Evolutionary conservation across 2,329 filamentous ascomycete genomes (phyloP).

Genomic region (Acrocalymma vagum): DNA sequence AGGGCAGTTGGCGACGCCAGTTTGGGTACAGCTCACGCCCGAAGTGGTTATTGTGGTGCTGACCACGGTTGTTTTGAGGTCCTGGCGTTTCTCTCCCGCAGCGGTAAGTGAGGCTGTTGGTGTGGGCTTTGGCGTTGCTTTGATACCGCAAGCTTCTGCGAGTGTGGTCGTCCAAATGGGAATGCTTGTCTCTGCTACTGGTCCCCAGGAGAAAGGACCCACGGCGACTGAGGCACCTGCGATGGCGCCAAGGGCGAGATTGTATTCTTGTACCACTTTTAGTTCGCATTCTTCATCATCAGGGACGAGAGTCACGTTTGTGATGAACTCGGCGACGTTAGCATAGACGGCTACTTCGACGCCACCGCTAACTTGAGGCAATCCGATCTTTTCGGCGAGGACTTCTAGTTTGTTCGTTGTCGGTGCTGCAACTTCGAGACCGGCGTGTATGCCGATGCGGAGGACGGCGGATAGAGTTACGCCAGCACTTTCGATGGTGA

Average conservation of each 20-base stretch:
- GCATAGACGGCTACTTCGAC: slow-evolving; percentile 60
- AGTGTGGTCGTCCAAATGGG: slow-evolving; percentile 65
- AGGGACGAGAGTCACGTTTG: slow-evolving; percentile 57
- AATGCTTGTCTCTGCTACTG: slow-evolving; percentile 54
- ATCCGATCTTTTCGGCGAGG: slow-evolving; percentile 4
- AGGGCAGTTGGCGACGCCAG: slow-evolving; percentile 59
- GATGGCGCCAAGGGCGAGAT: slow-evolving; percentile 61
- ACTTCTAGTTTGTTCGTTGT: neutral
- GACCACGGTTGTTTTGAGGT: slow-evolving; percentile 52
- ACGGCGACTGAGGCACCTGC: slow-evolving; percentile 63
- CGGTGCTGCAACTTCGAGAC: slow-evolving; percentile 28
- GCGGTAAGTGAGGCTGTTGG: slow-evolving; percentile 3
- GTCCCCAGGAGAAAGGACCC: slow-evolving; percentile 59
- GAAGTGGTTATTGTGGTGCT: slow-evolving; percentile 53
- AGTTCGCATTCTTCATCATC: slow-evolving; percentile 54
- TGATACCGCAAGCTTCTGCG: slow-evolving; percentile 52
- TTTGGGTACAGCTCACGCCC: slow-evolving; percentile 55
- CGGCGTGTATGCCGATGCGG: slow-evolving; percentile 57
- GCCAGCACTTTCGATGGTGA: slow-evolving; percentile 58
- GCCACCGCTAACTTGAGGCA: slow-evolving; percentile 50
- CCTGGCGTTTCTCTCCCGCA: slow-evolving; percentile 21
- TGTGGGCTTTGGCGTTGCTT: slow-evolving; percentile 19
- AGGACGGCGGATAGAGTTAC: slow-evolving; percentile 58
- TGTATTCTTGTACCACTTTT: slow-evolving; percentile 59
- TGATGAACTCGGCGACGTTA: slow-evolving; percentile 63